Conservation (phyloP, 805 yeast genomes). For the Cyberlindnera mrakii region DNA sequence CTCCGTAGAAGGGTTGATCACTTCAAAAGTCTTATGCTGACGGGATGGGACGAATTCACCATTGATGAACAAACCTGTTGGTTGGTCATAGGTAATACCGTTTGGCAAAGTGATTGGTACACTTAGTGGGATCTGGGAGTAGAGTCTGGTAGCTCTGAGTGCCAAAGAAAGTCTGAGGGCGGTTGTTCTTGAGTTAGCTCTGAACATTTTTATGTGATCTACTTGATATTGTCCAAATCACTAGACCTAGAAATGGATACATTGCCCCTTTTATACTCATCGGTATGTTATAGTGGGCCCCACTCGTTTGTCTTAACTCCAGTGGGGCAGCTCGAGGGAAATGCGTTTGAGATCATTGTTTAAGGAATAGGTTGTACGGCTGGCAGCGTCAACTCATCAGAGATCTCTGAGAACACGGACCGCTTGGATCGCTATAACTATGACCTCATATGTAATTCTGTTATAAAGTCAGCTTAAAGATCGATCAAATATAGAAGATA, state of each 20-base stretch:
- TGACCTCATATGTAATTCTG: no score
- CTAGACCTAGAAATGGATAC: not conserved
- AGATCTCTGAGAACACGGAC: no score
- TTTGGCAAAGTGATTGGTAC: conserved; percentile 61
- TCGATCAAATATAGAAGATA: no score
- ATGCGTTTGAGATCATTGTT: no score
- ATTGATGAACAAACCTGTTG: conserved; percentile 78
- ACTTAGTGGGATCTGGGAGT: conserved; percentile 33
- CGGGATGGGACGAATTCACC: conserved; percentile 64
- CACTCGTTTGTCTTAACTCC: not conserved
- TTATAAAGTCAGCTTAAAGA: no score
- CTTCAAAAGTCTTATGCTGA: conserved; percentile 54
- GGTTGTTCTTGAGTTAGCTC: conserved; percentile 11
- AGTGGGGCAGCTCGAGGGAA: not conserved
- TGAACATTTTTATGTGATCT: conserved; percentile 12
- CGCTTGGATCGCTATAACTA: no score
- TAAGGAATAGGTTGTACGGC: no score
- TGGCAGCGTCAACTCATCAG: no score
- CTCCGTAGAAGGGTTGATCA: conserved; percentile 69
- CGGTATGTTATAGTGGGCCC: not conserved
- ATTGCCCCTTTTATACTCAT: not conserved
- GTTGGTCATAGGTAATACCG: conserved; percentile 69
- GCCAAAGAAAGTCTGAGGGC: conserved; percentile 15
- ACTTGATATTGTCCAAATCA: not conserved
- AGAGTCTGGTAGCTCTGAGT: conserved; percentile 22